Evolutionary conservation across 2,329 filamentous ascomycete species (phyloP).

Genomic region (Trichoderma citrinoviride): DNA sequence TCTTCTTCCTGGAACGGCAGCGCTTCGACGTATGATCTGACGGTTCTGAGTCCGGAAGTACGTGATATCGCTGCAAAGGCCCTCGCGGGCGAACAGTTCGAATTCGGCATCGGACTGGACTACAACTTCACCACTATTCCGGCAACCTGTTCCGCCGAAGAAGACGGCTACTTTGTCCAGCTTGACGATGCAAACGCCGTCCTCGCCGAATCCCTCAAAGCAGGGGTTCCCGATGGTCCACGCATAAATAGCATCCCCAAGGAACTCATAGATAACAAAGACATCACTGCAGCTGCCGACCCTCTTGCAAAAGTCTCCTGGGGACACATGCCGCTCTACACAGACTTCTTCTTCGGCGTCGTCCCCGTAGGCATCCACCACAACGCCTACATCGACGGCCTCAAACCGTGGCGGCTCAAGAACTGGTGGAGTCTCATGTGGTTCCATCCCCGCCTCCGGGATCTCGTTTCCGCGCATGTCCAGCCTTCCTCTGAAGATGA

Average conservation of each 20-base stretch:
- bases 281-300: no score
- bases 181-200: conserved; percentile 30
- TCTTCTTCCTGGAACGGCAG: conserved; percentile 34
- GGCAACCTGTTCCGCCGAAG: conserved; percentile 33
- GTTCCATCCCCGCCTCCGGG: conserved; percentile 2
- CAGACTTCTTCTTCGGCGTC: neutral
- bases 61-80: conserved; percentile 31
- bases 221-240: neutral
- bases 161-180: conserved; percentile 37
- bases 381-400: conserved; percentile 14
- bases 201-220: conserved; percentile 29
- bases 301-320: neutral
- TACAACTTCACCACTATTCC: conserved; percentile 39
- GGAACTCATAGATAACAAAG: neutral
- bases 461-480: neutral
- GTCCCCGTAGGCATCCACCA: conserved; percentile 13
- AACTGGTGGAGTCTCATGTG: conserved; percentile 7
- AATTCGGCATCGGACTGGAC: conserved; percentile 41
- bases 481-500: neutral
- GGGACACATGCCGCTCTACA: conserved; percentile 1
- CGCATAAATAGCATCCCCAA: neutral
- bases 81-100: conserved; percentile 33
- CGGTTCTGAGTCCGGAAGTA: conserved; percentile 25
- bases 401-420: neutral
- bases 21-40: conserved; percentile 20